Evolutionary conservation across 1,284 basidiomycete genomes (phyloP).

Genomic region (Cutaneotrichosporon cutaneum): DNA sequence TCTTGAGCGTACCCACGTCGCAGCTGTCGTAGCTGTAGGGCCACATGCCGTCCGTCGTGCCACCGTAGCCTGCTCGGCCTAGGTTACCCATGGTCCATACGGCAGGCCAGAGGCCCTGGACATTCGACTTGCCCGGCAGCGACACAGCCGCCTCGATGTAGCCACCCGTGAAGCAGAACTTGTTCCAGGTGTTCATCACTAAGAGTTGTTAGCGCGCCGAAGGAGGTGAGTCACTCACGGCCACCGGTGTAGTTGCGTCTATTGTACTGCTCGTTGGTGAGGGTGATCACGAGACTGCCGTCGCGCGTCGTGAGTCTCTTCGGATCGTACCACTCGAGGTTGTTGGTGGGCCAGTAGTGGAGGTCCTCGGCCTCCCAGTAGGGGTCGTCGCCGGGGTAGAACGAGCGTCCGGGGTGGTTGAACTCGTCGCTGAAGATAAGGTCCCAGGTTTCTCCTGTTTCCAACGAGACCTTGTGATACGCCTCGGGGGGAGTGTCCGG

Average conservation of each 20-base stretch:
- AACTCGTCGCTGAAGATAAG: conserved; percentile 94
- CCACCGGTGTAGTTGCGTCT: conserved; percentile 76
- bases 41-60: conserved; percentile 54
- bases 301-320: conserved; percentile 57
- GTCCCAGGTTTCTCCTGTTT: conserved; percentile 68
- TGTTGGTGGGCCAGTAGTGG: conserved; percentile 70
- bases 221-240: conserved; percentile 32
- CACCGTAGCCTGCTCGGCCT: conserved; percentile 56
- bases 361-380: conserved; percentile 59
- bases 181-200: conserved; percentile 69
- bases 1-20: conserved; percentile 59
- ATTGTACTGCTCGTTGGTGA: conserved; percentile 59
- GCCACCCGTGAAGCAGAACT: conserved; percentile 84
- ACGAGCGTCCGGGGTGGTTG: conserved; percentile 66
- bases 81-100: conserved; percentile 56
- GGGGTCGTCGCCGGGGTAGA: conserved; percentile 60
- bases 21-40: conserved; percentile 58
- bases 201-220: neutral
- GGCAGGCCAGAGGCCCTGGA: conserved; percentile 69
- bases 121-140: conserved; percentile 68
- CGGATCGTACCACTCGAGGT: conserved; percentile 65
- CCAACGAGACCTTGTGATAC: conserved; percentile 60
- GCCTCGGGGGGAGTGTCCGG: conserved; percentile 64
- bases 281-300: conserved; percentile 74
- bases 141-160: conserved; percentile 74